Evolutionary conservation across 2,329 filamentous ascomycete species (phyloP), one percentile per base, ranked within the genome.

Genomic region (Didymella exigua): DNA sequence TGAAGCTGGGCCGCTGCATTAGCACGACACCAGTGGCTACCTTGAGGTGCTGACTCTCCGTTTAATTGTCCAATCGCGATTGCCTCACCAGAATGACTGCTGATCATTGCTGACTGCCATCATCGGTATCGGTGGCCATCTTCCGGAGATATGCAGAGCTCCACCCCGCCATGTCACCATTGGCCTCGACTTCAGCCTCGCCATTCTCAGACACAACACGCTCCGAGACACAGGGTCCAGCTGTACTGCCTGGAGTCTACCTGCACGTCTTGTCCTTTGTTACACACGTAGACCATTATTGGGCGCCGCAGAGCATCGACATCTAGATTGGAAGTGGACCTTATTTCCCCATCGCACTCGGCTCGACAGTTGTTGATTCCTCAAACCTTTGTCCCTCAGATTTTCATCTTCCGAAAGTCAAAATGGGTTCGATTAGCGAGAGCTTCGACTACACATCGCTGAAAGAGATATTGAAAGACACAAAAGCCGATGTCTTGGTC

Each of bases 361-460:
- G n/a, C n/a, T n/a, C n/a, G n/a, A n/a, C n/a, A n/a, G n/a, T n/a
- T n/a, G n/a, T n/a, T n/a, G n/a, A n/a, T n/a, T n/a, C n/a, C n/a
- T n/a, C n/a, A n/a, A n/a, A n/a, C n/a, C n/a, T n/a, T n/a, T n/a
- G n/a, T n/a, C n/a, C n/a, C n/a, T n/a, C n/a, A n/a, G n/a, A n/a
- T n/a, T n/a, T n/a, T n/a, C n/a, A n/a, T n/a, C n/a, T n/a, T n/a
- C n/a, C n/a, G n/a, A n/a, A n/a, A n/a, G 7, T 29, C 31, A 56
- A 29, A 0, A 66, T 66, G 63, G 54, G 43, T 23, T 57, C 57
- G 6, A 46, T 24, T 26, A 14, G 40, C 4, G 41, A 37, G 19
- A 43, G 14, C 1, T 66, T 66, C 24, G 58, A 66, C 29, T 66
- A 63, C 11, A 29, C 52, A 5, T 64, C 62, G 16, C 53, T 67